Percentiles rank a stretch among this genome's conserved stretches.
Conservation (phyloP, 1,284 basidiomycete genomes). For the Ganoderma resinaceum region DNA sequence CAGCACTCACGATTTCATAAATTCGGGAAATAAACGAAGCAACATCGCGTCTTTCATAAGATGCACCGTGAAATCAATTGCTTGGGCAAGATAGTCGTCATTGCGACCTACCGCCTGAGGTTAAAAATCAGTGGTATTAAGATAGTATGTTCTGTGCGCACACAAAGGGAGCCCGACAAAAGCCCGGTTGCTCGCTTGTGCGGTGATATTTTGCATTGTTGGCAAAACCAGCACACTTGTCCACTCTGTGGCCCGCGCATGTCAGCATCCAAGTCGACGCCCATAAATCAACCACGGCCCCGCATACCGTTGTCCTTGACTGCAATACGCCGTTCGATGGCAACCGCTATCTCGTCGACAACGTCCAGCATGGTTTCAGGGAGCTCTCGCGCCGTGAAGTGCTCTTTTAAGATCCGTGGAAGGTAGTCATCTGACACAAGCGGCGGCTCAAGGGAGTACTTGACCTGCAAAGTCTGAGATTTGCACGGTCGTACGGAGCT, state of each 20-base stretch:
- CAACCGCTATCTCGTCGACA: not conserved
- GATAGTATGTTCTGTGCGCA: slow-evolving; percentile 36
- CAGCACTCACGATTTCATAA: slow-evolving; percentile 1
- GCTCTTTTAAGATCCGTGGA: not conserved
- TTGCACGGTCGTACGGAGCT: not conserved
- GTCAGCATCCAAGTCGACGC: not conserved
- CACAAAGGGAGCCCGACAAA: slow-evolving; percentile 49
- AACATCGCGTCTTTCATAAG: slow-evolving; percentile 12
- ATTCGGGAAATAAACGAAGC: slow-evolving; percentile 16
- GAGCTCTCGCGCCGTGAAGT: not conserved
- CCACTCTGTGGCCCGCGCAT: slow-evolving; percentile 14
- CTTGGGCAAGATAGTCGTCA: slow-evolving; percentile 21
- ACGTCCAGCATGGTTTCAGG: not conserved
- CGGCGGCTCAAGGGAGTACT: not conserved
- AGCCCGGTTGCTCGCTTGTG: slow-evolving; percentile 46
- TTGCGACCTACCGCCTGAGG: slow-evolving; percentile 13
- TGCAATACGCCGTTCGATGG: slow-evolving; percentile 5
- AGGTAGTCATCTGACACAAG: not conserved
- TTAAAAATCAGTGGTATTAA: not conserved
- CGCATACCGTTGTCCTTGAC: not conserved
- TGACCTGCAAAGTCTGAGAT: not conserved
- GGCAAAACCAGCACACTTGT: not conserved
- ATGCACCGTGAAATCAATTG: slow-evolving; percentile 20
- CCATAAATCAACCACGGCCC: not conserved
- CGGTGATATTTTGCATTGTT: slow-evolving; percentile 17